Conservation (phyloP, 2,329 filamentous ascomycete species). For the Byssochlamys sp. region DNA sequence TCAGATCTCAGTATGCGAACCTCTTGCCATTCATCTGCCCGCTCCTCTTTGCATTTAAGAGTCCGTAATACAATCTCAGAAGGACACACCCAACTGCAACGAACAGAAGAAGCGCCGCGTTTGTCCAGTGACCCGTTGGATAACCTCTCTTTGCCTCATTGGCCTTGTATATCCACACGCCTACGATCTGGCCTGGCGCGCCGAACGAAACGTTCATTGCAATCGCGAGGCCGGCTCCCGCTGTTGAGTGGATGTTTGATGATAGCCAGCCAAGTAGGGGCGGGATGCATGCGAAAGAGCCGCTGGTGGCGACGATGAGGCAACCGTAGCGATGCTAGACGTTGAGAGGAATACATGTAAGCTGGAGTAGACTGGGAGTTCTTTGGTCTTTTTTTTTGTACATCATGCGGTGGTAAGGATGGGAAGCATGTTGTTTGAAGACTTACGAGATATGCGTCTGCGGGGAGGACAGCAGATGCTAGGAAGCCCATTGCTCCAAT, state of each 20-base stretch:
- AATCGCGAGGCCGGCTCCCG: slow-evolving; percentile 58
- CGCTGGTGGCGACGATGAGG: slow-evolving; percentile 57
- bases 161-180: slow-evolving; percentile 64
- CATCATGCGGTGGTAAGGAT: neutral
- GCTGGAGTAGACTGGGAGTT: neutral
- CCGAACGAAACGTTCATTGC: slow-evolving; percentile 61
- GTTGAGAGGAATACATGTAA: neutral
- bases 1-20: slow-evolving; percentile 4
- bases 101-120: slow-evolving; percentile 52
- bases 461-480: slow-evolving; percentile 53
- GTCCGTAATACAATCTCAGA: slow-evolving; percentile 49
- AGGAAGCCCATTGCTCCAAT: slow-evolving; percentile 51
- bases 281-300: slow-evolving; percentile 60
- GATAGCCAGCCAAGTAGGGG: slow-evolving; percentile 63
- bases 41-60: slow-evolving; percentile 30
- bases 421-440: neutral
- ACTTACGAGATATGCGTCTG: slow-evolving; percentile 45
- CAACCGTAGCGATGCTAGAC: slow-evolving; percentile 53
- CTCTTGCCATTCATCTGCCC: neutral
- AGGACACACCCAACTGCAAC: slow-evolving; percentile 47
- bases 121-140: slow-evolving; percentile 61
- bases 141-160: slow-evolving; percentile 53
- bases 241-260: slow-evolving; percentile 57
- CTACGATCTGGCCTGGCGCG: slow-evolving; percentile 60
- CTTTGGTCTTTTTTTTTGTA: neutral